Evolutionary conservation across 345 rosid genomes (phyloP), one percentile per base, ranked within the genome.

Genomic region (Atalantia buxifolia): DNA sequence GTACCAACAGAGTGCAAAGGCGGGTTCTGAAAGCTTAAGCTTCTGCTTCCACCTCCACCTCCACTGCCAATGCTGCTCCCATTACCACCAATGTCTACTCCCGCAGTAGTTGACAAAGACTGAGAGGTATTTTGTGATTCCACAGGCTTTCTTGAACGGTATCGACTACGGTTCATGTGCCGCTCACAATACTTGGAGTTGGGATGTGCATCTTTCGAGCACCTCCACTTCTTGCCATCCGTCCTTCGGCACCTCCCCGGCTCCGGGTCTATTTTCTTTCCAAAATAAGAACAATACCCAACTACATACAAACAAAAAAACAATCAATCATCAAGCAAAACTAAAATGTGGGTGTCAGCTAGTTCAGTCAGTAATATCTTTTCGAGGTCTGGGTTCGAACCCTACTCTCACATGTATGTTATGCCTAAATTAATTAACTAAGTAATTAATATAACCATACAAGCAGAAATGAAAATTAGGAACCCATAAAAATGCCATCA

Each of bases 221-320:
- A 93, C 89, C 98, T 89, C 98, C 98, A 93, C 81, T 93, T 93
- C 90, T 93, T 93, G 14, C 98, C 97, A 71, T 93, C 97, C 0
- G 95, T 91, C 83, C 98, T 91, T 76, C 93, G 86, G 65, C 98
- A 93, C 76, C 98, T 84, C 56, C 96, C 94, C 1, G 96, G 98
- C 85, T 93, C 98, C 5, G 94, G 92, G 83, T 93, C 98, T 48
- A 89, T 72, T 84, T 90, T 90, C 85, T 88, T 89, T 83, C 98
- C 96, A 55, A 79, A 85, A 60, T 75, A 72, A 68, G 86, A 82
- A 72, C 79, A 82, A 78, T 84, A 82, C 31, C 83, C 86, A 71
- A 79, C 87, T 85, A 72, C 80, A 77, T 66, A 64, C 50, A 59
- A 2, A 72, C 22, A 0, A 3, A 13, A 45, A 45, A 45, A 40